Evolutionary conservation across 176 grass and related monocot genomes (phyloP).

Genomic region (Triticum monococcum): DNA sequence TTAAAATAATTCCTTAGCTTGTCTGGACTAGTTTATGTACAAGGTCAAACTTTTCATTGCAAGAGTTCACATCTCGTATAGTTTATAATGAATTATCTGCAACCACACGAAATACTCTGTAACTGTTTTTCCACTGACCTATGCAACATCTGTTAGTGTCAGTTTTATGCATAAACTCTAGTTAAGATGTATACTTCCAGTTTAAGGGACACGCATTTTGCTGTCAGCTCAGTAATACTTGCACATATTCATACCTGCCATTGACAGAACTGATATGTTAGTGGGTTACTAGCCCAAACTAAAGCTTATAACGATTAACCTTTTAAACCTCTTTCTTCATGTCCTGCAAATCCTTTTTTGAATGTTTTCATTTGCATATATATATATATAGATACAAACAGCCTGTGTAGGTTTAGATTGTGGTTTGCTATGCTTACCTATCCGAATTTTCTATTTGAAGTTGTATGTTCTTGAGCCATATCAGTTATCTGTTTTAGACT

Average conservation of each 20-base stretch:
- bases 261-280: background rate
- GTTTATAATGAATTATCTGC: conserved; percentile 2
- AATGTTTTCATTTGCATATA: conserved; percentile 2
- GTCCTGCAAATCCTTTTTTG: background rate
- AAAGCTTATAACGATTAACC: background rate
- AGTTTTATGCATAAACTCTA: background rate
- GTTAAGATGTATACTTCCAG: background rate
- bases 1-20: conserved; percentile 17
- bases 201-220: background rate
- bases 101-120: background rate
- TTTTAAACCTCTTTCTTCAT: background rate
- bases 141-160: background rate
- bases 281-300: background rate
- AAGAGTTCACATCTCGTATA: conserved; percentile 6
- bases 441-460: conserved; percentile 22
- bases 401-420: background rate
- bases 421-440: background rate
- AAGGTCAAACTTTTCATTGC: background rate
- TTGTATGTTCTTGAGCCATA: background rate
- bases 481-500: conserved; percentile 1
- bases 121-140: background rate
- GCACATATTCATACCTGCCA: background rate
- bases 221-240: background rate
- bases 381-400: background rate
- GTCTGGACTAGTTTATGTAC: background rate